phyloP scores from a whole-genome alignment of 83 land plant genomes.

The Diphasiastrum complanatum region DNA sequence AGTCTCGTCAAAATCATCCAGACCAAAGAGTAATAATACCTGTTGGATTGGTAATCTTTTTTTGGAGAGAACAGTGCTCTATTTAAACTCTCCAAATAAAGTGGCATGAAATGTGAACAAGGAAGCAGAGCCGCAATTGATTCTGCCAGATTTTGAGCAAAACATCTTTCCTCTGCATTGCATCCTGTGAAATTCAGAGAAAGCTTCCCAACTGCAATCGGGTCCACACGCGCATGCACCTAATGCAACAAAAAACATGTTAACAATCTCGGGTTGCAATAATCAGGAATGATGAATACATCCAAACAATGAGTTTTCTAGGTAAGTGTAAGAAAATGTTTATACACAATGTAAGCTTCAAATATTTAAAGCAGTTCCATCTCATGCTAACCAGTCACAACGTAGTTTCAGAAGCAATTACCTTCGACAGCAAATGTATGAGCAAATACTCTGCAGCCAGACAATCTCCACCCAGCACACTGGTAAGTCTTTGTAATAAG shows the following conservation, averaged over 20 bases:
- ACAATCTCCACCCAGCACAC: slow-evolving; percentile 65
- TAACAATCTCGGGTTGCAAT: neutral
- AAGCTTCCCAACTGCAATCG: slow-evolving; percentile 70
- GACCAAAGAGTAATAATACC: slow-evolving; percentile 31
- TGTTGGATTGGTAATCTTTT: slow-evolving; percentile 65
- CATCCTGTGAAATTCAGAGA: slow-evolving; percentile 65
- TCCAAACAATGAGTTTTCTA: neutral
- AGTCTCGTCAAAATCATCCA: neutral
- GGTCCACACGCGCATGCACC: slow-evolving; percentile 74
- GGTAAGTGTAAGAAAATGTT: neutral
- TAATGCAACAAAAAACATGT: no score
- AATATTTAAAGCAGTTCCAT: neutral
- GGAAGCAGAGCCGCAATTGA: slow-evolving; percentile 52
- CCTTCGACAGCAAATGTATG: slow-evolving; percentile 79
- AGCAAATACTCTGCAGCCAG: slow-evolving; percentile 68
- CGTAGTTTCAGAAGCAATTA: neutral
- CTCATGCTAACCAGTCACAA: neutral
- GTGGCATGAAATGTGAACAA: slow-evolving; percentile 57
- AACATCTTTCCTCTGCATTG: slow-evolving; percentile 30
- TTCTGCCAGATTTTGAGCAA: slow-evolving; percentile 33
- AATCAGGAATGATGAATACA: neutral
- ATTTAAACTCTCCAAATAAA: slow-evolving; percentile 67
- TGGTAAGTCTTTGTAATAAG: slow-evolving; percentile 48
- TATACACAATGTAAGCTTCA: neutral
- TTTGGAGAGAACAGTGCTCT: slow-evolving; percentile 52